Evolutionary conservation across 176 grass and related monocot species (phyloP).

Genomic region (Leersia perrieri): DNA sequence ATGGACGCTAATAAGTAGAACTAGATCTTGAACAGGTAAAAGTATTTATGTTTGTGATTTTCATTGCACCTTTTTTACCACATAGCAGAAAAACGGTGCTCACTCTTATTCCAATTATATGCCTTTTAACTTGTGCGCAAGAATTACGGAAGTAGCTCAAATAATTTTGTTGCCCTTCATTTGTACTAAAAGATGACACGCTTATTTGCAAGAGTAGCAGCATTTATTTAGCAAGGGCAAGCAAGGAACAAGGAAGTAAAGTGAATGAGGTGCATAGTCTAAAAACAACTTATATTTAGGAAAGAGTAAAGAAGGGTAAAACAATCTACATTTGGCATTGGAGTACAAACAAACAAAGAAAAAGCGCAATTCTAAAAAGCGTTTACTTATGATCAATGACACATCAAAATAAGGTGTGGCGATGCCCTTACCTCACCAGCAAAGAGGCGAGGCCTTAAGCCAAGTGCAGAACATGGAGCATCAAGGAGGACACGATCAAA

Average conservation of each 20-base stretch:
- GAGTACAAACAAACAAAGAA: not conserved
- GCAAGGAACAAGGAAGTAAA: not conserved
- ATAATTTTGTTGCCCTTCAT: no score
- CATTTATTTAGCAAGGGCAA: not conserved
- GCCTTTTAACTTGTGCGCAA: no score
- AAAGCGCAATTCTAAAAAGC: constrained; percentile 5
- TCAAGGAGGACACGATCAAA: constrained; percentile 99
- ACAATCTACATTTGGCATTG: not conserved
- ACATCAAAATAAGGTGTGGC: not conserved
- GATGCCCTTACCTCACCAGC: constrained; percentile 50
- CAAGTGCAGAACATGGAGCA: constrained; percentile 95
- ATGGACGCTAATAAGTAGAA: not conserved
- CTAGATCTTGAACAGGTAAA: not conserved
- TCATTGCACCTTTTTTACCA: no score
- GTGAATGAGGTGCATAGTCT: not conserved
- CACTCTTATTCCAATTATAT: no score
- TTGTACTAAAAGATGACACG: no score
- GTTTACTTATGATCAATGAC: not conserved
- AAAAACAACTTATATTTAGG: not conserved
- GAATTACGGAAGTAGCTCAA: no score
- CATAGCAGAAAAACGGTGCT: no score
- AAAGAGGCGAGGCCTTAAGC: constrained; percentile 94
- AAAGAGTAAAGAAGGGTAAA: not conserved
- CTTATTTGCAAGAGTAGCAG: no score
- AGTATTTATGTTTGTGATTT: no score